Percentiles rank a stretch among this genome's conserved stretches.
Conservation (phyloP, 2,329 filamentous ascomycete species). For the Calonectria hawksworthii region DNA sequence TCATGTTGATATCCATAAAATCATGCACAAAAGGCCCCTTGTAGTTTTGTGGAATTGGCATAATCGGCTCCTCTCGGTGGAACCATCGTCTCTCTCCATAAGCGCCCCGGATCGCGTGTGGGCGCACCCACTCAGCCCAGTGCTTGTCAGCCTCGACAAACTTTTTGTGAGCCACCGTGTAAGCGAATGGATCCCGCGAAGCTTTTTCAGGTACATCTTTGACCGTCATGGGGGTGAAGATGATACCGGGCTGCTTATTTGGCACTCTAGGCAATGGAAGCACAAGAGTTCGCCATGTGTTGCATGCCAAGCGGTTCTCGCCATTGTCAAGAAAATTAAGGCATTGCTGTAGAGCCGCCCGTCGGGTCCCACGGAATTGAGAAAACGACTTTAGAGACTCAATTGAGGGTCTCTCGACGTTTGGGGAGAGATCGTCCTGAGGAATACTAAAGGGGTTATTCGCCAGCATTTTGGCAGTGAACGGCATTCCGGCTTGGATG, state of each 20-base stretch:
- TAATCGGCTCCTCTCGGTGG: slow-evolving; percentile 28
- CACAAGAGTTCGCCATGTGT: slow-evolving; percentile 53
- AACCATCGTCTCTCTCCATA: slow-evolving; percentile 21
- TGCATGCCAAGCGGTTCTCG: slow-evolving; percentile 55
- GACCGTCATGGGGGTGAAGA: slow-evolving; percentile 39
- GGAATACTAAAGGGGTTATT: slow-evolving; percentile 15
- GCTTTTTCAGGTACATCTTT: slow-evolving; percentile 39
- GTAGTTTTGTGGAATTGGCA: slow-evolving; percentile 44
- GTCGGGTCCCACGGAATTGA: slow-evolving; percentile 56
- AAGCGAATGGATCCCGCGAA: slow-evolving; percentile 45
- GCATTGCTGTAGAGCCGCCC: slow-evolving; percentile 61
- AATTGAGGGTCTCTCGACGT: slow-evolving; percentile 4
- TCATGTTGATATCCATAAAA: slow-evolving; percentile 43
- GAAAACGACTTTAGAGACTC: slow-evolving; percentile 47
- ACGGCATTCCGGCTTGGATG: slow-evolving; percentile 41
- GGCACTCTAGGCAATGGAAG: slow-evolving; percentile 46
- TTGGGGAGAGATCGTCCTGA: background rate
- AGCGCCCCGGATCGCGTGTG: slow-evolving; percentile 35
- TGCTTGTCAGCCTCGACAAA: slow-evolving; percentile 32
- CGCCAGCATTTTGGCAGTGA: slow-evolving; percentile 31
- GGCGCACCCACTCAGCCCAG: slow-evolving; percentile 38
- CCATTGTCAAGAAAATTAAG: slow-evolving; percentile 54
- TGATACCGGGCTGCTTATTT: slow-evolving; percentile 38
- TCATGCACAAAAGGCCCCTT: slow-evolving; percentile 39
- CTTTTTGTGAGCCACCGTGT: slow-evolving; percentile 44